These are phyloP conservation scores for Ramaria sp. DNA, from an alignment of 768 basidiomycete species.

Conservation along the genomic window DNA sequence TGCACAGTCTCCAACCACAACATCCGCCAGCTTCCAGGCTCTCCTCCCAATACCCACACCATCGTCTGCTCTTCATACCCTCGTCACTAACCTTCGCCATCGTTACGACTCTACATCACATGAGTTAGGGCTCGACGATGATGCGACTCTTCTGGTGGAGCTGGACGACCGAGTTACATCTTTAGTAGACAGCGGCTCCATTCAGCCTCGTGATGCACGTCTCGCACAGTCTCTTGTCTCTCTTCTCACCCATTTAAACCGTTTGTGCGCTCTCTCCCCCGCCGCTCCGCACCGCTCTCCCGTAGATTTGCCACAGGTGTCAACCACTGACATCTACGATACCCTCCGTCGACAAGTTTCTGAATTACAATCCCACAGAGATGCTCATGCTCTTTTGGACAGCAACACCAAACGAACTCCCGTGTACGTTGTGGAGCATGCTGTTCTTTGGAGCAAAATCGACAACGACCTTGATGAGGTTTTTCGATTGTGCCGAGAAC, in stretches of 20 bases:
- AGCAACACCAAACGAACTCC: constrained; percentile 28
- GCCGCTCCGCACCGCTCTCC: constrained; percentile 9
- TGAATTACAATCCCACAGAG: constrained; percentile 51
- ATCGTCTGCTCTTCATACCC: constrained; percentile 44
- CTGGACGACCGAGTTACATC: constrained; percentile 43
- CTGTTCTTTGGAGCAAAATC: constrained; percentile 65
- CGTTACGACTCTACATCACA: constrained; percentile 27
- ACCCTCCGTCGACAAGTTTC: constrained; percentile 58
- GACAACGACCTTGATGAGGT: constrained; percentile 67
- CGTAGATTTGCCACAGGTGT: constrained; percentile 5
- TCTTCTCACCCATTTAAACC: constrained; percentile 57
- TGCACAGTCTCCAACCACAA: constrained; percentile 21
- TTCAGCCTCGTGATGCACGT: constrained; percentile 41
- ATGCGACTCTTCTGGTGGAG: constrained; percentile 48
- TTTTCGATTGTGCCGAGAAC: constrained; percentile 53
- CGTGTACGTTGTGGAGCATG: constrained; percentile 41
- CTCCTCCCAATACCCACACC: constrained; percentile 15
- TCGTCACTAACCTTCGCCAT: constrained; percentile 52
- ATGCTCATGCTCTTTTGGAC: constrained; percentile 27
- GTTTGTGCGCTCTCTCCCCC: constrained; percentile 33
- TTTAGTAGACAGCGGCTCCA: constrained; percentile 25
- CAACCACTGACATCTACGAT: constrained; percentile 37
- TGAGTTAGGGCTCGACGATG: constrained; percentile 39
- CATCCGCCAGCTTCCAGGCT: constrained; percentile 15
- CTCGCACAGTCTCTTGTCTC: constrained; percentile 62